phyloP scores from a whole-genome alignment of 2,329 filamentous ascomycete genomes.

The Diaporthe sp. region DNA sequence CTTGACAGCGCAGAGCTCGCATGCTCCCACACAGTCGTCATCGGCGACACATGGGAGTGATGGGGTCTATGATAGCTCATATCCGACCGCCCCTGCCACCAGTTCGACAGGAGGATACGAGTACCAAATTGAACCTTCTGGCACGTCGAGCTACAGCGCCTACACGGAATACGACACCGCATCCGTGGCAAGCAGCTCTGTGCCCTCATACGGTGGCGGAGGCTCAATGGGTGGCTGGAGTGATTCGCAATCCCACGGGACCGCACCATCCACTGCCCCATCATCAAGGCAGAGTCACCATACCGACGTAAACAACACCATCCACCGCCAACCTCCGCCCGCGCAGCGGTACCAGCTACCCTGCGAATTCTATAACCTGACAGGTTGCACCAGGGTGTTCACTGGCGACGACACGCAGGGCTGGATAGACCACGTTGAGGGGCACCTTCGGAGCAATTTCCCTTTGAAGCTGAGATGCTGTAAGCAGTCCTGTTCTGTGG shows the following conservation, averaged over 20 bases:
- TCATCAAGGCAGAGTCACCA: conserved; percentile 7
- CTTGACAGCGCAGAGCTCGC: not conserved
- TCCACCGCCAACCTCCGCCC: conserved; percentile 3
- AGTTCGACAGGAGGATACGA: not conserved
- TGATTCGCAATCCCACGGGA: not conserved
- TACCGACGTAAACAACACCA: conserved; percentile 12
- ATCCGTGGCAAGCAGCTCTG: not conserved
- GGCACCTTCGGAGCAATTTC: conserved; percentile 49
- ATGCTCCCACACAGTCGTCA: not conserved
- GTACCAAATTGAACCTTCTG: not conserved
- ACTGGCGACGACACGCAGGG: conserved; percentile 45
- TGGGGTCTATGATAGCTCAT: not conserved
- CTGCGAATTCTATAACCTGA: conserved; percentile 57
- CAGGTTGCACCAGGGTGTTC: conserved; percentile 52
- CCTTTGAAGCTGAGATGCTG: conserved; percentile 42
- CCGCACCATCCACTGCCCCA: not conserved
- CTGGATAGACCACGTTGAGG: conserved; percentile 59
- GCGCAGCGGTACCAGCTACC: conserved; percentile 43
- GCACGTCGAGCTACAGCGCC: not conserved
- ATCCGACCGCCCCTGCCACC: not conserved
- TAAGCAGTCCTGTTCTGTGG: not conserved
- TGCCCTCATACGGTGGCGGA: not conserved
- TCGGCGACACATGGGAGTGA: not conserved
- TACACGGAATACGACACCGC: not conserved
- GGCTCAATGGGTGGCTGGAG: not conserved